phyloP scores from a whole-genome alignment of 495 filamentous ascomycete genomes.

The Symbiotaphrina buchneri region DNA sequence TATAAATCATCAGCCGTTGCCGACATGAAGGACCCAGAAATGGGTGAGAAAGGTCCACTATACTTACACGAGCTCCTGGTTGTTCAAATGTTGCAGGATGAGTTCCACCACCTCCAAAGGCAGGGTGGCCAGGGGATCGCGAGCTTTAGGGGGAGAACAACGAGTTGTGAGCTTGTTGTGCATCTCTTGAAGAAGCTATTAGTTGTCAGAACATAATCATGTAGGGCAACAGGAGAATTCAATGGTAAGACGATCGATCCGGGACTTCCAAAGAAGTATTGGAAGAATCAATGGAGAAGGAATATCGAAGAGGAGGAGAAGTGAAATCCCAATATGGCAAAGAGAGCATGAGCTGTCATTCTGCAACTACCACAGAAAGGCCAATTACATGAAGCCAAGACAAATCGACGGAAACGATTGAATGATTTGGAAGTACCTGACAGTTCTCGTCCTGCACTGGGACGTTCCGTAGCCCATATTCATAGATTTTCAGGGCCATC shows the following conservation, averaged over 20 bases:
- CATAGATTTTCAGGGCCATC: conserved; percentile 34
- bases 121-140: conserved; percentile 1
- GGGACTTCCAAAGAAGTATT: neutral
- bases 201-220: too few relatives aligned
- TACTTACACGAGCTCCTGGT: neutral
- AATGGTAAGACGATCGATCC: too few relatives aligned
- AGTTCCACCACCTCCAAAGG: conserved; percentile 1
- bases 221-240: too few relatives aligned
- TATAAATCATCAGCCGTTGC: neutral
- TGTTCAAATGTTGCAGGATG: neutral
- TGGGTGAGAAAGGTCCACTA: neutral
- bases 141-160: neutral
- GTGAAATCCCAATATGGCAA: too few relatives aligned
- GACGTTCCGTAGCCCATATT: conserved; percentile 30
- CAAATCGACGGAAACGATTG: neutral
- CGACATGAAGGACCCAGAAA: neutral
- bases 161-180: neutral
- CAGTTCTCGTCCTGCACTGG: conserved; percentile 18
- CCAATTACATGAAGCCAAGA: neutral
- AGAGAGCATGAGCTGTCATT: too few relatives aligned
- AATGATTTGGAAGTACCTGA: conserved; percentile 12
- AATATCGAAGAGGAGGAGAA: too few relatives aligned
- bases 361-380: neutral
- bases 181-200: neutral
- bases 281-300: neutral